Evolutionary conservation across 106 monocot genomes (phyloP).

Genomic region (Dendrobium catenatum): DNA sequence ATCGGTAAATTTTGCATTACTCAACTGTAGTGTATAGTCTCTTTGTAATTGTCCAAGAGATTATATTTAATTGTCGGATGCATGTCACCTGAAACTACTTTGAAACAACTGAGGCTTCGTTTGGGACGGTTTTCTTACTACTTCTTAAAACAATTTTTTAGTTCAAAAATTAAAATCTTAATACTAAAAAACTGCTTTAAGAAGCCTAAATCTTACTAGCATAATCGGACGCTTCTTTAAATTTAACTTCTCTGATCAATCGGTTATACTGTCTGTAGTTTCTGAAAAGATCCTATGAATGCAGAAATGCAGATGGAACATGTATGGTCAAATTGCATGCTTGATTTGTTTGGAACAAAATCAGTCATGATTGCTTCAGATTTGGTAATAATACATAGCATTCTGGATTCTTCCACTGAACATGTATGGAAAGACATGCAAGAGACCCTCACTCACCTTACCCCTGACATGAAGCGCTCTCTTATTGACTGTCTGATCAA

Average conservation of each 20-base stretch:
- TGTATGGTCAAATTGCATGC: constrained; percentile 20
- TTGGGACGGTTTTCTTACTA: too few relatives aligned
- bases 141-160: too few relatives aligned
- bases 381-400: constrained; percentile 2
- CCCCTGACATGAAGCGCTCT: constrained; percentile 8
- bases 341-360: constrained; percentile 11
- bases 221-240: background rate
- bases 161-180: too few relatives aligned
- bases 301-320: constrained; percentile 32
- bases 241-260: background rate
- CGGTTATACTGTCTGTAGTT: background rate
- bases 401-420: constrained; percentile 2
- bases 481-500: constrained; percentile 26
- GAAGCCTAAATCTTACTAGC: background rate
- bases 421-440: background rate
- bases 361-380: constrained; percentile 6
- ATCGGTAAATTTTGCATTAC: background rate
- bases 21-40: background rate
- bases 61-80: background rate
- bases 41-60: background rate
- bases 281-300: constrained; percentile 2
- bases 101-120: background rate
- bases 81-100: background rate
- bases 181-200: too few relatives aligned
- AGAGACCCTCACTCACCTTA: constrained; percentile 3